phyloP scores from a whole-genome alignment of 2,329 filamentous ascomycete genomes.

The Fusarium duplospermum region DNA sequence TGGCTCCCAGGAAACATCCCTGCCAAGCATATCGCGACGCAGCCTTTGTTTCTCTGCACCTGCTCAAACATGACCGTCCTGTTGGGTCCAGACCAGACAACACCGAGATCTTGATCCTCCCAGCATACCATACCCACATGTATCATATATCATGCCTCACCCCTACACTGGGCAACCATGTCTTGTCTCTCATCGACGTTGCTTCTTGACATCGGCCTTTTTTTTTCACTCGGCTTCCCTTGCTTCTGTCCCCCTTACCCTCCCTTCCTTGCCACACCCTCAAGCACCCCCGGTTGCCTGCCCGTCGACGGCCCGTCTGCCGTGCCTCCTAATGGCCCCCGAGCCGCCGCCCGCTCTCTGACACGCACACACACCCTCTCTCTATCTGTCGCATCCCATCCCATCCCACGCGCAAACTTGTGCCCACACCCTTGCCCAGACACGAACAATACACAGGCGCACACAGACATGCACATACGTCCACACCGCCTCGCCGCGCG shows the following conservation, averaged over 20 bases:
- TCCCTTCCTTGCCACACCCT: constrained; percentile 38
- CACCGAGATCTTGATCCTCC: constrained; percentile 26
- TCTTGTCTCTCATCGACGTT: constrained; percentile 44
- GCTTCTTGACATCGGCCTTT: constrained; percentile 38
- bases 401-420: constrained; percentile 29
- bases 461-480: constrained; percentile 36
- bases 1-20: constrained; percentile 17
- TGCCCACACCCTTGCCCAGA: constrained; percentile 37
- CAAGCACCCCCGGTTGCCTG: constrained; percentile 27
- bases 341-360: constrained; percentile 39
- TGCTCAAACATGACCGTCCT: constrained; percentile 17
- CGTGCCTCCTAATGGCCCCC: constrained; percentile 39
- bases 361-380: constrained; percentile 33
- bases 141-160: constrained; percentile 28
- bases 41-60: constrained; percentile 27
- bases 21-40: constrained; percentile 23
- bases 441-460: constrained; percentile 36
- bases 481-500: constrained; percentile 44
- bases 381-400: constrained; percentile 8
- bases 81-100: constrained; percentile 34
- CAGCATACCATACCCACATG: constrained; percentile 10
- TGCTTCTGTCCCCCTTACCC: constrained; percentile 31
- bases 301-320: constrained; percentile 43
- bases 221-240: constrained; percentile 24
- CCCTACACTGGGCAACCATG: constrained; percentile 30